phyloP scores from a whole-genome alignment of 148 eudicot genomes.

The Drosera capensis region DNA sequence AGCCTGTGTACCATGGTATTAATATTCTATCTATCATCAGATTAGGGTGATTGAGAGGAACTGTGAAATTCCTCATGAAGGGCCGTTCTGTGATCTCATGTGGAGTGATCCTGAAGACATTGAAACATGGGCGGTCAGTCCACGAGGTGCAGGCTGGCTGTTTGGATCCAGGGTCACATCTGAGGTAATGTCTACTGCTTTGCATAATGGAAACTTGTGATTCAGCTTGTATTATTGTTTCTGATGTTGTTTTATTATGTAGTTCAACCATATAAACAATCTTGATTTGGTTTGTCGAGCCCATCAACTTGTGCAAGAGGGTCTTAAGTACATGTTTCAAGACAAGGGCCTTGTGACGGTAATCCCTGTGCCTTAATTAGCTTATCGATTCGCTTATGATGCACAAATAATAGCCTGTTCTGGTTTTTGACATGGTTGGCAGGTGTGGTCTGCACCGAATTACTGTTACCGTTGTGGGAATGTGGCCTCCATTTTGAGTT shows the following conservation, averaged over 20 bases:
- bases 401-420: slow-evolving; percentile 1
- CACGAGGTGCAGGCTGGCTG: slow-evolving; percentile 99
- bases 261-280: slow-evolving; percentile 98
- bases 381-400: slow-evolving; percentile 1
- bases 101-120: slow-evolving; percentile 99
- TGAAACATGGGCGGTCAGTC: slow-evolving; percentile 99
- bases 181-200: slow-evolving; percentile 36
- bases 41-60: slow-evolving; percentile 85
- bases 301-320: slow-evolving; percentile 99
- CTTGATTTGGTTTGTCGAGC: slow-evolving; percentile 97
- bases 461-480: slow-evolving; percentile 99
- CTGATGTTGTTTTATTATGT: slow-evolving; percentile 9
- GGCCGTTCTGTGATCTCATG: slow-evolving; percentile 98
- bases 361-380: slow-evolving; percentile 8
- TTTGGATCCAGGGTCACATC: slow-evolving; percentile 97
- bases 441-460: slow-evolving; percentile 99
- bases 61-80: slow-evolving; percentile 99
- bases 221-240: not conserved
- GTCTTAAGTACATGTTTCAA: slow-evolving; percentile 98
- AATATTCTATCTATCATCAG: too few species aligned
- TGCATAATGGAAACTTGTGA: not conserved
- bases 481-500: slow-evolving; percentile 97
- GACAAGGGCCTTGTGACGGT: slow-evolving; percentile 99
- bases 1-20: too few species aligned
- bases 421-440: slow-evolving; percentile 15